Conservation (phyloP, 345 rosid genomes). For the Mercurialis annua region DNA sequence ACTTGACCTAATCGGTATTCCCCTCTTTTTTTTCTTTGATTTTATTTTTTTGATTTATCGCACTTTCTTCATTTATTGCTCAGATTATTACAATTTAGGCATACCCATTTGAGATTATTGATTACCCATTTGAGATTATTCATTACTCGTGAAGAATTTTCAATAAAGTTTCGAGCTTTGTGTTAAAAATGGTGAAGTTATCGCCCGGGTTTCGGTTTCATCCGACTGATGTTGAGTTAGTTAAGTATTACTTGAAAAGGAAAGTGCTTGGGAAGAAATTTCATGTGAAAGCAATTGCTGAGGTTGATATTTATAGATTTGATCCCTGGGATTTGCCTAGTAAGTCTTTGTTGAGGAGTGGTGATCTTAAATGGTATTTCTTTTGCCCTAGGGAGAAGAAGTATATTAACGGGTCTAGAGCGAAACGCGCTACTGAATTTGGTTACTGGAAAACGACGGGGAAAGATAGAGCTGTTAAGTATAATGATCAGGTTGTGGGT, state of each 20-base stretch:
- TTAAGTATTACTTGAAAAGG: conserved; percentile 59
- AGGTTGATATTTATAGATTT: conserved; percentile 52
- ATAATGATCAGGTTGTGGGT: conserved; percentile 45
- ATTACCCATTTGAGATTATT: not conserved
- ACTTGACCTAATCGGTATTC: conserved; percentile 54
- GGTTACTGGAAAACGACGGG: conserved; percentile 87
- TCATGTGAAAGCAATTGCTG: conserved; percentile 41
- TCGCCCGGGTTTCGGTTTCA: conserved; percentile 80
- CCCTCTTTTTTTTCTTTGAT: not conserved
- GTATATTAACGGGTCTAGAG: conserved; percentile 41
- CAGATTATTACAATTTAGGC: too few species aligned
- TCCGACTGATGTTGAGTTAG: conserved; percentile 75
- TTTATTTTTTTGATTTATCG: too few species aligned
- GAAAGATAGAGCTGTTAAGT: conserved; percentile 49
- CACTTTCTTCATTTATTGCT: too few species aligned
- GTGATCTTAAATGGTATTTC: conserved; percentile 82
- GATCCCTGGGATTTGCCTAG: conserved; percentile 67
- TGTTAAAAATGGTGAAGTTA: conserved; percentile 31
- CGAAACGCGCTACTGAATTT: conserved; percentile 44
- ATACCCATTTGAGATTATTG: too few species aligned
- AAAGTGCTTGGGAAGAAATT: conserved; percentile 56
- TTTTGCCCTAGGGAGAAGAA: conserved; percentile 69
- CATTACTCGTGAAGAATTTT: not conserved
- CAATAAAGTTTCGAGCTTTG: not conserved
- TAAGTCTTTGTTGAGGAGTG: conserved; percentile 34